Evolutionary conservation across 139 green algal species (phyloP), one percentile per base, ranked within the genome.

Genomic region (Chloropicon primus): DNA sequence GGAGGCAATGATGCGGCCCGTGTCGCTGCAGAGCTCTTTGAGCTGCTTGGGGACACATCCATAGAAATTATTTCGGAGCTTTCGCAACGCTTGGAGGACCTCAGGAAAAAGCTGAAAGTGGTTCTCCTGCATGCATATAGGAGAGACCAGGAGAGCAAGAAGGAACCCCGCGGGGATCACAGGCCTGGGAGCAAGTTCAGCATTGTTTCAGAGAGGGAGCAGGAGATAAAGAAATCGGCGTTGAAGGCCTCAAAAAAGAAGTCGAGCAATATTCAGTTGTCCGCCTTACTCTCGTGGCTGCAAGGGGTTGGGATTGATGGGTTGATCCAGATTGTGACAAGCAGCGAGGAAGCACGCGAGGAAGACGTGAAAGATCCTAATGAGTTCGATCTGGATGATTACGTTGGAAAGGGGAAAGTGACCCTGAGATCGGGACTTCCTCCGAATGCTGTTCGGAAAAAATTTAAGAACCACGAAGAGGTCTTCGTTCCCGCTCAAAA

Each of bases 391-490:
- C 25, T 23, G 28, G 5, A 1, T 2, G 74, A 27, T 22, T 62
- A 24, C 24, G 53, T 26, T 41, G 25, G 25, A 5, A 28, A 75
- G 21, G 72, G 41, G 41, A 62, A 17, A 5, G 72, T 75, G 5
- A 41, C 72, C 72, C 5, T 75, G 5, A 10, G 10, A 17, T 17
- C 5, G 25, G 72, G 26, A 5, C 62, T 71, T 1, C 28, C 41
- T 26, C 24, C 54, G 53, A 27, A 27, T 24, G 72, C 74, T 21
- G 77, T 27, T 1, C 25, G 71, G n/a, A 71, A 26, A 28, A 72
- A 78, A 24, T 21, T 24, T 81, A 93, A 95, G 86, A 89, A 89
- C 0, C 97, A 94, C 71, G 93, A 98, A 82, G 93, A 96, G 84
- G 88, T 97, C 28, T 27, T 53, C 3, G 92, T 97, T 74, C 93